Evolutionary conservation across 805 yeast species (phyloP), one percentile per base, ranked within the genome.

Genomic region (Yarrowia sp.): DNA sequence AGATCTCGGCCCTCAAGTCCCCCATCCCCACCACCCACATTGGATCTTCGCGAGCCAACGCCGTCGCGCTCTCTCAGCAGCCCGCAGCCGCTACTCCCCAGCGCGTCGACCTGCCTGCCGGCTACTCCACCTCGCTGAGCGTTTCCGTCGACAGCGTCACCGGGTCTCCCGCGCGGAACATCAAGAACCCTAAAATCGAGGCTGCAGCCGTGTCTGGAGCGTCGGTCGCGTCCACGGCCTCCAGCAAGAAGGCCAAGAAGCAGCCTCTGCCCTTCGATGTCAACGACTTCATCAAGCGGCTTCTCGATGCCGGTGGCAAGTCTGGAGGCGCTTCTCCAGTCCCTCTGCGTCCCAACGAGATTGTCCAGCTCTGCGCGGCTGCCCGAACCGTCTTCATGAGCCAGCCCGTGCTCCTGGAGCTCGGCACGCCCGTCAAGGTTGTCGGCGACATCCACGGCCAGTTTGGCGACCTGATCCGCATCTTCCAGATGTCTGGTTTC

Each of bases 381-480:
- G 94, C 96, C 1, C 78, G 96, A 64, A 96, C 90, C 68, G 85
- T 91, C 13, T 88, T 92, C 68, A 75, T 92, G 63, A 84, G 89
- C 60, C 97, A 92, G 73, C 97, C 97, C 6, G 82, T 96, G 1
- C 73, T 92, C 47, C 76, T 92, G 63, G 97, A 92, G 72, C 78
- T 92, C 63, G 84, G 89, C 33, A 87, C 92, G 1, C 92, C 92
- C 0, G 92, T 87, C n/a, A 87, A 87, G 70, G 86, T 87, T 16
- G 93, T 87, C 7, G 93, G 93, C 31, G 98, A 92, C 72, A 93
- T 92, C 36, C 98, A 92, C 74, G 98, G 98, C 19, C 98, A 92
- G 74, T 92, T 85, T 71, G 84, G 85, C 51, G 98, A 92, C 75
- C 78, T 92, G 64, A 82, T 92, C 66, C 81, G 97, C 66, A 81